These are phyloP conservation scores for Spathaspora gorwiae DNA, from an alignment of 805 yeast species.

Conservation along the genomic window DNA sequence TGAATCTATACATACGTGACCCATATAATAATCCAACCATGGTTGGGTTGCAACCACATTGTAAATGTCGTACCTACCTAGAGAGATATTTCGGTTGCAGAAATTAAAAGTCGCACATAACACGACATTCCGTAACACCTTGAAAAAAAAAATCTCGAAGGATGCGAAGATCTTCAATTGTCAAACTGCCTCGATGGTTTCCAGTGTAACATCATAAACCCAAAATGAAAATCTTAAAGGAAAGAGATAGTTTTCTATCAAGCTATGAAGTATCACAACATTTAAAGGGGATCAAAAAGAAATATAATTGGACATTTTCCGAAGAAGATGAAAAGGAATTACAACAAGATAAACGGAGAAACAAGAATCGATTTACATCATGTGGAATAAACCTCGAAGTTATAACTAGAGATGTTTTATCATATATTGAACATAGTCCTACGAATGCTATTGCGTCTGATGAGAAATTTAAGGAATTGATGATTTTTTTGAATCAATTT, in stretches of 20 bases:
- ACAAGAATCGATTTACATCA: constrained; percentile 28
- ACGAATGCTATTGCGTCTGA: constrained; percentile 17
- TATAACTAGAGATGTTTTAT: constrained; percentile 43
- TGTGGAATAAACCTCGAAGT: constrained; percentile 47
- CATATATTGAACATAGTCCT: constrained; percentile 33
- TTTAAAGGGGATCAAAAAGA: constrained; percentile 43
- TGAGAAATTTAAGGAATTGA: constrained; percentile 30
- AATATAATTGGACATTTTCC: constrained; percentile 43
- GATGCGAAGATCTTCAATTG: too few species aligned
- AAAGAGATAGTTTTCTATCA: constrained; percentile 56
- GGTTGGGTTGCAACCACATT: too few species aligned
- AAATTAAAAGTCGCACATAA: too few species aligned
- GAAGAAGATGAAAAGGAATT: constrained; percentile 25
- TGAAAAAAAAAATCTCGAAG: too few species aligned
- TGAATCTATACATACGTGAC: too few species aligned
- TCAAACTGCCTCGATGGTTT: too few species aligned
- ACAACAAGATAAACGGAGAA: constrained; percentile 20
- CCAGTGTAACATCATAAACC: too few species aligned
- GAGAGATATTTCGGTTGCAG: too few species aligned
- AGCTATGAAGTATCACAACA: constrained; percentile 63
- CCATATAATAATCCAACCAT: too few species aligned
- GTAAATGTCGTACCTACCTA: too few species aligned
- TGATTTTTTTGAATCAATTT: constrained; percentile 44
- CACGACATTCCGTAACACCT: too few species aligned
- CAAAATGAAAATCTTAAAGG: constrained; percentile 39